phyloP scores from a whole-genome alignment of 2,329 filamentous ascomycete species.

The Tolypocladium capitatum region DNA sequence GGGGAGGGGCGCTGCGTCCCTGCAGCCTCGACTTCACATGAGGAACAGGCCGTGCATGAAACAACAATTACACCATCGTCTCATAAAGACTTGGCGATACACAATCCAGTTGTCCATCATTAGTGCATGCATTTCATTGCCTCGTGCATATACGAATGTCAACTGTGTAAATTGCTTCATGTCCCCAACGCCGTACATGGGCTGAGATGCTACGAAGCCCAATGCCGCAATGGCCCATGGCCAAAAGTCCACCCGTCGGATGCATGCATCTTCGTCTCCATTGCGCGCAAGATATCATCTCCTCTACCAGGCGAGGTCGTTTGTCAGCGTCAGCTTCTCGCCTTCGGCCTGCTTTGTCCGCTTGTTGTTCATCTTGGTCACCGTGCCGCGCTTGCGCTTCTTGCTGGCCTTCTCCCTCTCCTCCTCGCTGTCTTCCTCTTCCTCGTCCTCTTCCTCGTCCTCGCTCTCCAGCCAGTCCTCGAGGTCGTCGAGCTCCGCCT shows the following conservation, averaged over 20 bases:
- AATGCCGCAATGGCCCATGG: neutral
- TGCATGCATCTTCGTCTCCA: neutral
- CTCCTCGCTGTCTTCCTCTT: slow-evolving; percentile 45
- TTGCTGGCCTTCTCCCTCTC: slow-evolving; percentile 42
- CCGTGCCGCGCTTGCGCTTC: slow-evolving; percentile 39
- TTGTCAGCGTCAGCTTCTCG: slow-evolving; percentile 35
- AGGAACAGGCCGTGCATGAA: neutral
- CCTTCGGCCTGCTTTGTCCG: slow-evolving; percentile 45
- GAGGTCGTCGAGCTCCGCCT: slow-evolving; percentile 65
- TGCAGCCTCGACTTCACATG: neutral
- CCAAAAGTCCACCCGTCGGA: neutral
- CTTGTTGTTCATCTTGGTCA: slow-evolving; percentile 32
- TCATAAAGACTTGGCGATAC: neutral
- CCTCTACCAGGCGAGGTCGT: slow-evolving; percentile 28
- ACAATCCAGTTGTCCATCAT: neutral
- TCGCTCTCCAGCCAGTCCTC: slow-evolving; percentile 87
- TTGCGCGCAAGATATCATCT: neutral
- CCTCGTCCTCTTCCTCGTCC: slow-evolving; percentile 43
- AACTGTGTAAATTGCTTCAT: neutral
- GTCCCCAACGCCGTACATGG: neutral
- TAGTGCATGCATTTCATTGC: neutral
- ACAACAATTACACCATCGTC: neutral
- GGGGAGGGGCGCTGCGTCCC: no score
- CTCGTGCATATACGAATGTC: neutral
- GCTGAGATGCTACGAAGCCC: neutral